Percentiles rank a stretch among this genome's conserved stretches.
phyloP scores from a whole-genome alignment of 1,139 yeast genomes.

The Candida anutae region DNA sequence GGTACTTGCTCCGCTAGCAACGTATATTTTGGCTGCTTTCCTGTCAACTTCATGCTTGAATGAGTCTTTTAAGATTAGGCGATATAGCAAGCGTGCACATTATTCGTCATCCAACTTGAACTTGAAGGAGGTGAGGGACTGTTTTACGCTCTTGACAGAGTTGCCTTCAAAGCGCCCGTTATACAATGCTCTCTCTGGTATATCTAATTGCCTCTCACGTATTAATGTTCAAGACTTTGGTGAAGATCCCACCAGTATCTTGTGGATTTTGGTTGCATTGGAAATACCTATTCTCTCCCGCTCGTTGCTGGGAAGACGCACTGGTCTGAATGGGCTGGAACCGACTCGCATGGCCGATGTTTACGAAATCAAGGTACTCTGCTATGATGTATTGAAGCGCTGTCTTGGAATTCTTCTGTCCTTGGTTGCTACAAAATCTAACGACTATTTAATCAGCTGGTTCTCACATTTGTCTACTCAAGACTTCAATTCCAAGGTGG shows the following conservation, averaged over 20 bases:
- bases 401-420: slow-evolving; percentile 59
- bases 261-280: slow-evolving; percentile 53
- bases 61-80: slow-evolving; percentile 36
- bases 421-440: slow-evolving; percentile 28
- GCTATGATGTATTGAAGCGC: slow-evolving; percentile 61
- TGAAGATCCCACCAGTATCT: slow-evolving; percentile 29
- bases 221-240: slow-evolving; percentile 23
- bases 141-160: slow-evolving; percentile 34
- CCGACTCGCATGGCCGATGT: slow-evolving; percentile 28
- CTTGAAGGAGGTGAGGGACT: slow-evolving; percentile 31
- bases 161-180: slow-evolving; percentile 58
- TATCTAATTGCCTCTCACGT: slow-evolving; percentile 40
- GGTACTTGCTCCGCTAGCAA: slow-evolving; percentile 45
- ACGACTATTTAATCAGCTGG: slow-evolving; percentile 50
- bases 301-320: slow-evolving; percentile 14
- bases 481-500: slow-evolving; percentile 42
- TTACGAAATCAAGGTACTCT: slow-evolving; percentile 45
- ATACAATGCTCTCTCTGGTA: slow-evolving; percentile 42
- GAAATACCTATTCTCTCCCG: slow-evolving; percentile 51
- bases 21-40: slow-evolving; percentile 35
- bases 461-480: slow-evolving; percentile 35
- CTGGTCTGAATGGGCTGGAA: slow-evolving; percentile 11
- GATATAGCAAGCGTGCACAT: slow-evolving; percentile 14
- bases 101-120: slow-evolving; percentile 41
- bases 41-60: slow-evolving; percentile 35